Evolutionary conservation across 2,329 filamentous ascomycete species (phyloP), one percentile per base, ranked within the genome.

Genomic region (Daldinia sp.): DNA sequence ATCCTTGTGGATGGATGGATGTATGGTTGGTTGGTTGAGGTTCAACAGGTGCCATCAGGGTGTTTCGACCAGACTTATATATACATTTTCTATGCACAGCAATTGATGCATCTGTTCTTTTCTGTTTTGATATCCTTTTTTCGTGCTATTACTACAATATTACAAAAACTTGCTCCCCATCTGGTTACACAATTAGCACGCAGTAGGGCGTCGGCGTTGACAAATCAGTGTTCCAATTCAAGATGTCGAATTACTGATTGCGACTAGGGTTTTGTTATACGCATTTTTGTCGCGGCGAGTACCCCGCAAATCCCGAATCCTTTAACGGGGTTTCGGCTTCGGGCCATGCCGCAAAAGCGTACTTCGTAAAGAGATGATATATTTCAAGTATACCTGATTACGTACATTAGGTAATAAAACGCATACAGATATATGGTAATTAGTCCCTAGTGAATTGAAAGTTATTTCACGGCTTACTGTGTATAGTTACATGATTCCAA

Each of bases 381-480:
- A 6, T 13, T 23, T 46, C 41, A 44, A 44, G 18, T 41, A 41
- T 18, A 41, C n/a, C n/a, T n/a, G 13, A 39, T 39, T 33, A 33
- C 30, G 7, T 33, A 9, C 4, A 33, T 33, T 33, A 33, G 30
- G 30, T 23, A 23, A 23, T 23, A 23, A 23, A 23, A 2, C 20
- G 2, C 20, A 23, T 23, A 23, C 7, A 42, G n/a, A 15, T 15
- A 26, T 48, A 15, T 48, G 44, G 44, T 48, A 48, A 48, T 48
- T 46, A 6, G 9, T 12, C 15, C 20, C 20, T 23, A 23, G 20
- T 23, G 2, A 6, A 46, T 15, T 46, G 20, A 15, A 18, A 28
- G 1, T 46, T 46, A 46, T 46, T 46, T 46, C 13, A 20, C 20
- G 20, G 46, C 46, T 50, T 50, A 50, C 46, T 50, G 26, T 50